Conservation (phyloP, 2,329 filamentous ascomycete genomes). For the Microascus cirrosus region DNA sequence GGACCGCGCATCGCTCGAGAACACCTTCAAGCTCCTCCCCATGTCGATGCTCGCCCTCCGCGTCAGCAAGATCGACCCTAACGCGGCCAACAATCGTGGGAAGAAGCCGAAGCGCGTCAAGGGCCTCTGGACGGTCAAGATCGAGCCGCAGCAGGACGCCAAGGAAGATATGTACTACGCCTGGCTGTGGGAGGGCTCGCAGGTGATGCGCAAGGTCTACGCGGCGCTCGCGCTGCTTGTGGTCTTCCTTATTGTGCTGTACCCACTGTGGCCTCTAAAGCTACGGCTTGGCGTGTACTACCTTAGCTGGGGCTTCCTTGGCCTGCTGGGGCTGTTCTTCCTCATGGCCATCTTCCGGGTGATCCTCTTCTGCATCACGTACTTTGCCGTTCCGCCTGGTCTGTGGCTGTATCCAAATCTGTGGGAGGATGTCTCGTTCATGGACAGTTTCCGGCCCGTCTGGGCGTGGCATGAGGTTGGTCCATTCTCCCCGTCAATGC, state of each 20-base stretch:
- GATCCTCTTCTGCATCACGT: slow-evolving; percentile 87
- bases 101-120: slow-evolving; percentile 84
- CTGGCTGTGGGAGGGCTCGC: slow-evolving; percentile 90
- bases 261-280: slow-evolving; percentile 90
- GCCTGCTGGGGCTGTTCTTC: slow-evolving; percentile 87
- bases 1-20: slow-evolving; percentile 81
- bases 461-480: slow-evolving; percentile 98
- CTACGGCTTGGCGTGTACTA: slow-evolving; percentile 95
- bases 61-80: slow-evolving; percentile 70
- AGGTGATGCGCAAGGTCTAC: slow-evolving; percentile 89
- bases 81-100: slow-evolving; percentile 53
- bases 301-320: slow-evolving; percentile 84
- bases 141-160: slow-evolving; percentile 91
- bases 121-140: slow-evolving; percentile 89
- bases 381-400: slow-evolving; percentile 73
- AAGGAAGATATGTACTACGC: slow-evolving; percentile 85
- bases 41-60: slow-evolving; percentile 89
- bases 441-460: slow-evolving; percentile 89
- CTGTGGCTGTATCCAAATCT: slow-evolving; percentile 98
- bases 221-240: slow-evolving; percentile 69
- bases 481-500: slow-evolving; percentile 6
- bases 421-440: slow-evolving; percentile 96
- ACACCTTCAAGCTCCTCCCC: slow-evolving; percentile 88
- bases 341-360: slow-evolving; percentile 94
- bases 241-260: slow-evolving; percentile 85